Conservation (phyloP, 2,329 filamentous ascomycete species). For the Reticulascus tulasneorum region DNA sequence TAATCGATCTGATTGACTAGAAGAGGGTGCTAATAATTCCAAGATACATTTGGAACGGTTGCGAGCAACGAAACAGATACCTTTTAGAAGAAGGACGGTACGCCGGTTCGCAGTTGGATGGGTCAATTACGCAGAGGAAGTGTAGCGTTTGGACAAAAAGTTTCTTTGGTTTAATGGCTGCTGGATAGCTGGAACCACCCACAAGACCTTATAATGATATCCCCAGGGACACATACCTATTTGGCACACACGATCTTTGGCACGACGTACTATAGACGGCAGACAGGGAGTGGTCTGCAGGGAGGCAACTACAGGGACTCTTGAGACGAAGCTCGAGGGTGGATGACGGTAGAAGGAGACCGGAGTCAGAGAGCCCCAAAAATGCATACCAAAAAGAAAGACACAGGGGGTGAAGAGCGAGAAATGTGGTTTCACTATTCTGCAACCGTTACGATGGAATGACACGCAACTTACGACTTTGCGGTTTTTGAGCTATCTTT, state of each 20-base stretch:
- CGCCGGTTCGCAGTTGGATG: neutral
- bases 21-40: conserved; percentile 7
- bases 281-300: conserved; percentile 4
- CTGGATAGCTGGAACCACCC: conserved; percentile 10
- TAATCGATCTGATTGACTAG: neutral
- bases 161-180: conserved; percentile 1
- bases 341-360: neutral
- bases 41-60: conserved; percentile 51
- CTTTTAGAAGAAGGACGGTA: conserved; percentile 39
- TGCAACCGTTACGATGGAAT: conserved; percentile 14
- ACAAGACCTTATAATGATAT: too few species aligned
- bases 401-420: too few species aligned
- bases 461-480: conserved; percentile 14
- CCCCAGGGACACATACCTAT: too few species aligned
- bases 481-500: conserved; percentile 10
- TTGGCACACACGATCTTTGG: too few species aligned
- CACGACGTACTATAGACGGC: conserved; percentile 6
- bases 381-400: neutral
- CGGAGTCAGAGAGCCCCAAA: neutral
- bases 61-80: conserved; percentile 51
- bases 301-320: too few species aligned
- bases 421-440: conserved; percentile 10
- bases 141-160: neutral
- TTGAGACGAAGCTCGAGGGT: too few species aligned
- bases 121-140: neutral